These are phyloP conservation scores for Rosa hybrid DNA, from an alignment of 331 rosid genomes.

Conservation along the genomic window DNA sequence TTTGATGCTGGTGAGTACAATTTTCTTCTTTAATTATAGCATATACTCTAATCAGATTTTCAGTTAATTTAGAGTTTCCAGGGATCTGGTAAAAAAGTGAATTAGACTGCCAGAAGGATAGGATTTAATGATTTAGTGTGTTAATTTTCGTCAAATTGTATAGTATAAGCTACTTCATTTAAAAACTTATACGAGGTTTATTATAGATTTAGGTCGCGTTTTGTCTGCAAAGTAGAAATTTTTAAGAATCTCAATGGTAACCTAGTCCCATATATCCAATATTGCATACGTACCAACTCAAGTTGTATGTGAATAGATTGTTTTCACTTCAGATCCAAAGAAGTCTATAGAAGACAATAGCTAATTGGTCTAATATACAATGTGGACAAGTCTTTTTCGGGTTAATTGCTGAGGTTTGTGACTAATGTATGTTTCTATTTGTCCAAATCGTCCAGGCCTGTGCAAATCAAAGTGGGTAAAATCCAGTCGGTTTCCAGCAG, in stretches of 20 bases:
- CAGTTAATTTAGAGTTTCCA: too few species aligned
- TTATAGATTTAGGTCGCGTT: not conserved
- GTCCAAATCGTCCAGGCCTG: constrained; percentile 45
- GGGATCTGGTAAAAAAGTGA: too few species aligned
- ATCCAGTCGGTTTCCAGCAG: constrained; percentile 53
- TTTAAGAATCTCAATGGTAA: too few species aligned
- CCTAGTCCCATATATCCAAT: not conserved
- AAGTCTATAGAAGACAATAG: not conserved
- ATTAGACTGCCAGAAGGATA: too few species aligned
- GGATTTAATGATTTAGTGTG: not conserved
- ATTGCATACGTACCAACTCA: not conserved
- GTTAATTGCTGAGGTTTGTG: not conserved
- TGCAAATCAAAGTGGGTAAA: constrained; percentile 88
- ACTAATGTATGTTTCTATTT: constrained; percentile 19
- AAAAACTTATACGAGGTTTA: not conserved
- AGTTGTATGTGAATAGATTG: not conserved
- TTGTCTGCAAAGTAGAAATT: not conserved
- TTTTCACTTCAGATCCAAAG: not conserved
- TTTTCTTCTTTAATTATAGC: not conserved
- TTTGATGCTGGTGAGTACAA: constrained; percentile 76
- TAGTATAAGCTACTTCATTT: not conserved
- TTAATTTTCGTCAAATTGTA: too few species aligned
- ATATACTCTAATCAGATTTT: not conserved
- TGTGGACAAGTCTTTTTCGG: not conserved
- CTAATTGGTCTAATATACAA: not conserved